Evolutionary conservation across 768 basidiomycete genomes (phyloP), one percentile per base, ranked within the genome.

Genomic region (Hygrophorus pudorinus): DNA sequence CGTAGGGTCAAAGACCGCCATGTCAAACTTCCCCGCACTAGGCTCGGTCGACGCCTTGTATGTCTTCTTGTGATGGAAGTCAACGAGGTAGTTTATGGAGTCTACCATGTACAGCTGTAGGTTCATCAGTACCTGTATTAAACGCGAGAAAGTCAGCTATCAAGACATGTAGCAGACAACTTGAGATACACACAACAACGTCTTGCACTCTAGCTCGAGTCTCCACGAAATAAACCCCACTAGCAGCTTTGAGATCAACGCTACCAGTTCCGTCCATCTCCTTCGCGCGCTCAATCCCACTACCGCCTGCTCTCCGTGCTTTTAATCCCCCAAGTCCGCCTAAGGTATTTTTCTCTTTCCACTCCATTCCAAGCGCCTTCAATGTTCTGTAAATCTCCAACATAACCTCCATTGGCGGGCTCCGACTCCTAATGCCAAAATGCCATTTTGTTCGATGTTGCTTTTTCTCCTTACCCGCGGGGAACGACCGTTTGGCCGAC

Each of bases 351-450:
- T 96, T 96, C 67, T 85, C 80, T 61, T 88, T 88, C 96, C 96
- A 99, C 63, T 99, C 90, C 89, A 98, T 94, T 12, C 85, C 88
- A 14, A 97, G 70, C 48, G 80, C 70, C 64, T 85, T 84, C 40
- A 99, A 66, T 34, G 93, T 96, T 49, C 87, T 71, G 64, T 99
- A 98, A 41, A 99, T 96, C 72, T 97, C 94, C 18, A 96, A 66
- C 93, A 99, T 97, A 17, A 99, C 94, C 62, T 99, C 96, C 88
- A 98, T 94, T 16, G 93, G 96, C 27, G 92, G 89, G 46, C 81
- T 85, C 47, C 93, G 74, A 53, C 88, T 92, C 27, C 96, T 76
- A 32, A 99, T 98, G 6, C 96, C 96, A 56, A 97, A 99, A 60
- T 99, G 96, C 96, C 96, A 98, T 51, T 90, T 84, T 12, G 85